A percentile compares a stretch with the other conserved stretches of the same genome.
phyloP scores from a whole-genome alignment of 2,329 filamentous ascomycete species.

The Calonectria naviculata region DNA sequence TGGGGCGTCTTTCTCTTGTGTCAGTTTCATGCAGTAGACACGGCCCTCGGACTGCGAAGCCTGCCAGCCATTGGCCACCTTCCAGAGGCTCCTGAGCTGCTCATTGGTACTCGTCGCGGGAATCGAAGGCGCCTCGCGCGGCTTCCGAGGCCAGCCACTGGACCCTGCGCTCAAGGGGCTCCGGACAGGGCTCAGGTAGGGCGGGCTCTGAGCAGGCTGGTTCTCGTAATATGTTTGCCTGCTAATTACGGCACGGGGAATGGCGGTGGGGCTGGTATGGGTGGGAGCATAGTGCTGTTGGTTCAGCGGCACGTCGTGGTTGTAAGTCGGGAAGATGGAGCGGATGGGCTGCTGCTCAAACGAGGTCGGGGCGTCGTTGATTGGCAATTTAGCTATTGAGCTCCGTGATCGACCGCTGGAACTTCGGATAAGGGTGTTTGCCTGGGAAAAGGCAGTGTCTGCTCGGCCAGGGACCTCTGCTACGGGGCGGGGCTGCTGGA shows the following conservation, averaged over 20 bases:
- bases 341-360: conserved; percentile 58
- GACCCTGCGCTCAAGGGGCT: conserved; percentile 35
- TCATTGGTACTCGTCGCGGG: conserved; percentile 67
- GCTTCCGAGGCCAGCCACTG: conserved; percentile 42
- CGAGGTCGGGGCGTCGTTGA: conserved; percentile 47
- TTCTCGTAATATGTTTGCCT: conserved; percentile 66
- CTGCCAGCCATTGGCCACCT: conserved; percentile 76
- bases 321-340: conserved; percentile 83
- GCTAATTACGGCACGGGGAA: conserved; percentile 74
- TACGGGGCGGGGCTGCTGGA: conserved; percentile 54
- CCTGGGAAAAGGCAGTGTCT: conserved; percentile 63
- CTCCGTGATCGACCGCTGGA: conserved; percentile 62
- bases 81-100: conserved; percentile 74
- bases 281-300: conserved; percentile 79
- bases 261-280: conserved; percentile 70
- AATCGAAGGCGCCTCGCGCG: conserved; percentile 55
- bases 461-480: conserved; percentile 57
- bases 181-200: conserved; percentile 34
- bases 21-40: conserved; percentile 68
- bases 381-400: conserved; percentile 68
- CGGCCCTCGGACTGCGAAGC: conserved; percentile 69
- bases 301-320: conserved; percentile 73
- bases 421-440: conserved; percentile 60
- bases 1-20: conserved; percentile 68
- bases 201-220: conserved; percentile 27